These are phyloP conservation scores for Choanephora cucurbitarum DNA, from an alignment of 371 early-diverging fungal genomes.

Conservation along the genomic window DNA sequence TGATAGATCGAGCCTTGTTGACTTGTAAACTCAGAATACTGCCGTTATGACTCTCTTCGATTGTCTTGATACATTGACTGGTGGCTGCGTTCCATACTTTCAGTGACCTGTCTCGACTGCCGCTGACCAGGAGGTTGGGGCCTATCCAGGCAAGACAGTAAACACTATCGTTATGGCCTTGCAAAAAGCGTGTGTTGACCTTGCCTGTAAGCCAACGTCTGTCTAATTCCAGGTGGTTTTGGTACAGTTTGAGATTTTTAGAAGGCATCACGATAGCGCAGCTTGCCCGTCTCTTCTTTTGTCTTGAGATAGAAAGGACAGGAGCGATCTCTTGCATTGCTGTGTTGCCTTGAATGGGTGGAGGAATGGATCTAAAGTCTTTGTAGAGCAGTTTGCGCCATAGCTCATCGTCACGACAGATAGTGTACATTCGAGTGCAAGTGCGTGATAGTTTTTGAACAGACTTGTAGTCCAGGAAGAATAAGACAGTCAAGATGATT, in stretches of 20 bases:
- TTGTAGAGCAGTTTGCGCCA: conserved; percentile 30
- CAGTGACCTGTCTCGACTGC: conserved; percentile 91
- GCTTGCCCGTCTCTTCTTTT: background rate
- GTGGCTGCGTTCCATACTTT: conserved; percentile 79
- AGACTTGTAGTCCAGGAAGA: conserved; percentile 26
- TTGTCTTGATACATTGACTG: conserved; percentile 61
- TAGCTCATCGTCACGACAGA: conserved; percentile 28
- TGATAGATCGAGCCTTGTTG: conserved; percentile 68
- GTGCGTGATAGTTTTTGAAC: conserved; percentile 30
- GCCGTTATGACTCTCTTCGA: conserved; percentile 63
- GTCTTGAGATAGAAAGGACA: background rate
- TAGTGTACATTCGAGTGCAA: conserved; percentile 16
- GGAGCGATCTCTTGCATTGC: background rate
- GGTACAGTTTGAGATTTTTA: conserved; percentile 24
- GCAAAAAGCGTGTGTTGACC: conserved; percentile 44
- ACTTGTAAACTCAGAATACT: conserved; percentile 92
- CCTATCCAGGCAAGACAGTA: conserved; percentile 85
- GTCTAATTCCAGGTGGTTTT: conserved; percentile 26
- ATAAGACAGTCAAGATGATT: conserved; percentile 25
- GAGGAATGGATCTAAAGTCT: conserved; percentile 23
- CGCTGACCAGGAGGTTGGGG: conserved; percentile 82
- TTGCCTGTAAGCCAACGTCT: conserved; percentile 44
- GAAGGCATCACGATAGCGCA: background rate
- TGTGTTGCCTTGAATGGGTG: conserved; percentile 2
- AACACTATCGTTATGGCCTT: conserved; percentile 91